Conservation (phyloP, 2,329 filamentous ascomycete species). For the Fusarium duplospermum region DNA sequence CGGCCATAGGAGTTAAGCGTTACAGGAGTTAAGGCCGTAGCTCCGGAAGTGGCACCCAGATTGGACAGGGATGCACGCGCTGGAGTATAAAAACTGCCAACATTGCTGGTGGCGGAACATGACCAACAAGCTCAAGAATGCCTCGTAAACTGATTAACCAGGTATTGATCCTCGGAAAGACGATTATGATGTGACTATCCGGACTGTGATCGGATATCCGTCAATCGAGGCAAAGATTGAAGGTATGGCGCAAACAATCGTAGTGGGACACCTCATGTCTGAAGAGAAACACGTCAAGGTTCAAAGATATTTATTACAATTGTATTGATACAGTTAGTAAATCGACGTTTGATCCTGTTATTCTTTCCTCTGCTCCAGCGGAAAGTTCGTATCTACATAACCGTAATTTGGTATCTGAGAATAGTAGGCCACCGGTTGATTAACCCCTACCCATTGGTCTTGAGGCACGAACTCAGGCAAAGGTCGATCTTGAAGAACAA, state of each 20-base stretch:
- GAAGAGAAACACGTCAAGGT: too few relatives aligned
- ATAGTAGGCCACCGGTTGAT: neutral
- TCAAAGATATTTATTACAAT: too few relatives aligned
- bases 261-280: too few relatives aligned
- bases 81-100: neutral
- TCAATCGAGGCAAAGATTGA: neutral
- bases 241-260: neutral
- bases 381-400: neutral
- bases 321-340: neutral
- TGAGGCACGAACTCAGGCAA: neutral
- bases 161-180: neutral
- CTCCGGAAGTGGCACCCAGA: neutral
- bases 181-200: neutral
- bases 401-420: neutral
- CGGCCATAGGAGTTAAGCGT: neutral
- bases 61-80: neutral
- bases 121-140: neutral
- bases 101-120: neutral
- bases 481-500: neutral
- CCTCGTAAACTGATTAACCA: neutral
- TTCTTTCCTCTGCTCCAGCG: neutral
- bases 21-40: neutral
- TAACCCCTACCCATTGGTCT: neutral
- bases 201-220: neutral
- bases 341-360: neutral